phyloP scores from a whole-genome alignment of 257 asterid species.

The Galeopsis tetrahit region DNA sequence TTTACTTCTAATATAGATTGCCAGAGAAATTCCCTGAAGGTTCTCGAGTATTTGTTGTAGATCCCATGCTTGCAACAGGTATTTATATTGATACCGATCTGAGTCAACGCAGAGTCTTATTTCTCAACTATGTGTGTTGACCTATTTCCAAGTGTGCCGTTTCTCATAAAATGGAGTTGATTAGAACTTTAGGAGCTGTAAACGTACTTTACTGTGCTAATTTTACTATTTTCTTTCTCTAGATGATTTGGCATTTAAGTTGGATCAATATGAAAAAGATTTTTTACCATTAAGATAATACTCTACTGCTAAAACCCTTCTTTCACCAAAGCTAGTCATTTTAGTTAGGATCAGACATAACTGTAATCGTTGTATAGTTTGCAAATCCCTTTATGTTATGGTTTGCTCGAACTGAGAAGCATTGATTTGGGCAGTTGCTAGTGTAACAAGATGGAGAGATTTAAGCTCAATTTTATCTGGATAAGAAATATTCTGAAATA shows the following conservation, averaged over 20 bases:
- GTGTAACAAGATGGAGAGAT: slow-evolving; percentile 1
- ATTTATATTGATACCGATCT: slow-evolving; percentile 6
- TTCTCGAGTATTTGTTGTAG: slow-evolving; percentile 79
- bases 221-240: background rate
- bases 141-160: background rate
- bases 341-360: slow-evolving; percentile 10
- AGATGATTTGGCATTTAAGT: slow-evolving; percentile 5
- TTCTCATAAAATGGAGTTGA: background rate
- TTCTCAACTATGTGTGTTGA: background rate
- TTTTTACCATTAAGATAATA: background rate
- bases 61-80: slow-evolving; percentile 99
- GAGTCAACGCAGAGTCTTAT: background rate
- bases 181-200: slow-evolving; percentile 4
- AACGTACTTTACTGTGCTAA: background rate
- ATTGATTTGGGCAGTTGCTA: background rate
- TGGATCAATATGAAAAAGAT: background rate
- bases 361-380: background rate
- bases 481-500: background rate
- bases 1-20: slow-evolving; percentile 58
- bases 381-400: background rate
- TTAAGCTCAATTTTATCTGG: slow-evolving; percentile 1
- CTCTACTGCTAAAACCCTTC: slow-evolving; percentile 4
- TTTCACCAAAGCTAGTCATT: background rate
- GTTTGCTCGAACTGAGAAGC: background rate
- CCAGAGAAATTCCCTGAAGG: slow-evolving; percentile 88